Evolutionary conservation across 306 rosid genomes (phyloP), one percentile per base, ranked within the genome.

Genomic region (Cajanus cajan): DNA sequence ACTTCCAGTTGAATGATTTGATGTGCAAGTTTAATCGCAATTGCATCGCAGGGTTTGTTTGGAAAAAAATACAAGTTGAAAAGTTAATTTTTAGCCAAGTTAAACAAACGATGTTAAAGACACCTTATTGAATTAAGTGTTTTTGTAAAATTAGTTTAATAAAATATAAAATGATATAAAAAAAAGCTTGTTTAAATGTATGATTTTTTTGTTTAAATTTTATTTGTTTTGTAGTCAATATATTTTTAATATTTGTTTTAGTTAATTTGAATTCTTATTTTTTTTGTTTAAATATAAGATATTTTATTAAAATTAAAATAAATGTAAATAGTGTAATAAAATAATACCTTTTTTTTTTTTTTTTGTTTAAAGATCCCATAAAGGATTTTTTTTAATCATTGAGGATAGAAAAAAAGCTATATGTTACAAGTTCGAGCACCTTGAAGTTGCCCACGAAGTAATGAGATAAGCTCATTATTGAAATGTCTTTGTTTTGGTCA

Each of bases 41-140:
- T 50, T 74, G 51, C 61, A 28, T 66, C 79, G 21, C 54, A 45
- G 45, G 47, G 24, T n/a, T 18, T 64, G 68, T 61, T 61, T 61
- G 19, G 43, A 2, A n/a, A 63, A n/a, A 62, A 7, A 33, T 15
- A n/a, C n/a, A 2, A 28, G 6, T 5, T 12, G 2, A 24, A 19
- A 11, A 24, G 34, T 7, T 21, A 57, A 57, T 12, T 11, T 57
- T 24, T 57, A 11, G 36, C 34, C 0, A 54, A 7, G 52, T 47
- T 11, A 12, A 12, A 6, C 3, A 21, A 19, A 54, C 21, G 14
- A 8, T 54, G 25, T 16, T 16, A 21, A 52, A 52, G 59, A 6
- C 2, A 52, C 3, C 9, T n/a, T 12, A 24, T 25, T 25, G 18
- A 13, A 58, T 4, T 58, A 13, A 14, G 5, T 5, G 18, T 25